Base-by-base conservation (phyloP, 768 basidiomycete species). In the Boletus rubropictus region DNA sequence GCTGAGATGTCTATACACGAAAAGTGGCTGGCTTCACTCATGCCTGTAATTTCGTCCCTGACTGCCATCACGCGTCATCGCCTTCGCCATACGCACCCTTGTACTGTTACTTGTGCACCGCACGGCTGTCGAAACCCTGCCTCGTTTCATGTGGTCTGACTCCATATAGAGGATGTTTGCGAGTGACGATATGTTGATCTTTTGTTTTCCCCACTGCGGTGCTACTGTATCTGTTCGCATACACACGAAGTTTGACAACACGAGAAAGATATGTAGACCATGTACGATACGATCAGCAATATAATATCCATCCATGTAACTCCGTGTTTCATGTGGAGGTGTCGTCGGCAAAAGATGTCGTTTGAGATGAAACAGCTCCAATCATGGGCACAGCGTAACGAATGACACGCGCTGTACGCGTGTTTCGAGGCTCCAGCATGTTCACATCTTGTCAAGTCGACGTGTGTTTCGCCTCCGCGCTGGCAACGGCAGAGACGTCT, bases 231-330 rank as follows among this genome's bases (percentile, higher is more conserved):
- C 41, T 53, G 48, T 28, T 53, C 32, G 51, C 60, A 59, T 58
- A 48, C 43, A 39, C 44, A 45, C 40, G 29, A 48, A 35, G 52
- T 39, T 55, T 46, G 41, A 41, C 38, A n/a, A 36, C 33, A 56
- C 25, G 22, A 46, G 47, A 55, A 44, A 54, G 46, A 49, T 22
- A 33, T 61, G 60, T 63, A 63, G 49, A 43, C 40, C 48, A 46
- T 63, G 60, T 61, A 61, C 48, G 58, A 63, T 62, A 60, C 51
- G 51, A 49, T 11, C 22, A 51, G 46, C 42, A 49, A 51, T 54
- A 60, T 60, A 61, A 61, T 57, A 39, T 54, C 41, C 35, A 39
- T 56, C 56, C 51, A 56, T 41, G 44, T 53, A 46, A 36, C 14
- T 28, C 27, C 27, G 27, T 28, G 27, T 28, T 28, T 9, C 27